A percentile compares a stretch with the other conserved stretches of the same genome.
These are phyloP conservation scores for Karstenula rhodostoma DNA, from an alignment of 2,329 filamentous ascomycete genomes.

Conservation along the genomic window DNA sequence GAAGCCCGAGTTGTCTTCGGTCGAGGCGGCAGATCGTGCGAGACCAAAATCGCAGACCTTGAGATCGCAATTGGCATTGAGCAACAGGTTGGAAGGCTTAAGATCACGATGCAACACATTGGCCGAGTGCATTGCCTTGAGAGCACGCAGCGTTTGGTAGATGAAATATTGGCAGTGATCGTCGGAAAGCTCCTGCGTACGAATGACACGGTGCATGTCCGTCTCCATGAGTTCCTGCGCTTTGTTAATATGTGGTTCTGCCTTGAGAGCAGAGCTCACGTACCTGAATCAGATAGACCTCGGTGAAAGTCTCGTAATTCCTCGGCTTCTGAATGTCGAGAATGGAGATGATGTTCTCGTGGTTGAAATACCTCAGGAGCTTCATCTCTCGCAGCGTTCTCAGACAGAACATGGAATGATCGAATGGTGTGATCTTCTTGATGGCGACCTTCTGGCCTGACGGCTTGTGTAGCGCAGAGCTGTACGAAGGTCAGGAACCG, in stretches of 20 bases:
- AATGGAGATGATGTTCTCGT: slow-evolving; percentile 99
- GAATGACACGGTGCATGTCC: slow-evolving; percentile 98
- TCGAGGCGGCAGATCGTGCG: slow-evolving; percentile 92
- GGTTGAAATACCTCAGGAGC: slow-evolving; percentile 97
- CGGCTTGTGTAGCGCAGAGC: slow-evolving; percentile 96
- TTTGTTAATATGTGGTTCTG: slow-evolving; percentile 20
- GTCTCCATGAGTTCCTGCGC: slow-evolving; percentile 97
- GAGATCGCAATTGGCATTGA: slow-evolving; percentile 98
- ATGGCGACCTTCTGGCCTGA: slow-evolving; percentile 98
- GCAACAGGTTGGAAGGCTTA: slow-evolving; percentile 94
- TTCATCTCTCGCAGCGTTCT: slow-evolving; percentile 99
- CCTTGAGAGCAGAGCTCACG: neutral
- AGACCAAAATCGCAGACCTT: slow-evolving; percentile 99
- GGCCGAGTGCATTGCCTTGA: slow-evolving; percentile 99
- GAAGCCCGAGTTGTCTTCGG: slow-evolving; percentile 99
- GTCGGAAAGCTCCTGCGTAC: slow-evolving; percentile 97
- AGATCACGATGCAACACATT: slow-evolving; percentile 97
- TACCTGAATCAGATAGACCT: slow-evolving; percentile 98
- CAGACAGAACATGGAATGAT: slow-evolving; percentile 98
- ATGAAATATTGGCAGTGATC: slow-evolving; percentile 99
- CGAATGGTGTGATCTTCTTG: slow-evolving; percentile 99
- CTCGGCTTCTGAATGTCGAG: slow-evolving; percentile 98
- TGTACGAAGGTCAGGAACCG: slow-evolving; percentile 51
- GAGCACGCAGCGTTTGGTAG: slow-evolving; percentile 95
- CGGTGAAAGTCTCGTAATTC: slow-evolving; percentile 94